Evolutionary conservation across 108 stramenopile genomes (phyloP).

Genomic region (Nitzschia sp.): DNA sequence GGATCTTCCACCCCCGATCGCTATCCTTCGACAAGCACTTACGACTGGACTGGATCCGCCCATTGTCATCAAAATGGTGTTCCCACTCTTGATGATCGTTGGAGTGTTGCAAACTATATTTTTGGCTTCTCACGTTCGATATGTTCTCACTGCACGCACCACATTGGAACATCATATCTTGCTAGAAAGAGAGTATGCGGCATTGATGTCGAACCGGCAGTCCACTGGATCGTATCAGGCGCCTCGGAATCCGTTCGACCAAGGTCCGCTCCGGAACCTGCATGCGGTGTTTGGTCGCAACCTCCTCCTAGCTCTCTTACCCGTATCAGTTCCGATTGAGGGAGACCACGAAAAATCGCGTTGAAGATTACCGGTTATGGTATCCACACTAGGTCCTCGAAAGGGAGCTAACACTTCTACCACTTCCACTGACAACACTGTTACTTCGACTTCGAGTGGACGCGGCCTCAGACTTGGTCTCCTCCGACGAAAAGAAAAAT

Average conservation of each 20-base stretch:
- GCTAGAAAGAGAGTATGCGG: constrained; percentile 21
- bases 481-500: constrained; percentile 58
- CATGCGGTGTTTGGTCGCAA: constrained; percentile 36
- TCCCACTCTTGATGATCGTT: constrained; percentile 45
- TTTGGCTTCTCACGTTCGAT: constrained; percentile 41
- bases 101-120: constrained; percentile 34
- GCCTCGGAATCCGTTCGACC: constrained; percentile 39
- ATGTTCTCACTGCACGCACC: constrained; percentile 33
- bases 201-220: constrained; percentile 7
- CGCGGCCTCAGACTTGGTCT: constrained; percentile 24
- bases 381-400: background rate
- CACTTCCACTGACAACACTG: constrained; percentile 54
- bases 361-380: background rate
- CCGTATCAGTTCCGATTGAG: constrained; percentile 26
- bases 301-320: constrained; percentile 28
- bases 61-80: constrained; percentile 37
- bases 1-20: constrained; percentile 55
- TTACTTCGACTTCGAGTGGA: constrained; percentile 77
- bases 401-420: constrained; percentile 5
- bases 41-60: constrained; percentile 17
- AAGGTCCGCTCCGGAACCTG: constrained; percentile 41
- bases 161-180: constrained; percentile 53
- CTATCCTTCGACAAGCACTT: constrained; percentile 24
- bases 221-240: background rate
- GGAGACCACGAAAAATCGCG: constrained; percentile 3